Conservation (phyloP, 495 filamentous ascomycete species). For the Xylaria sp. region DNA sequence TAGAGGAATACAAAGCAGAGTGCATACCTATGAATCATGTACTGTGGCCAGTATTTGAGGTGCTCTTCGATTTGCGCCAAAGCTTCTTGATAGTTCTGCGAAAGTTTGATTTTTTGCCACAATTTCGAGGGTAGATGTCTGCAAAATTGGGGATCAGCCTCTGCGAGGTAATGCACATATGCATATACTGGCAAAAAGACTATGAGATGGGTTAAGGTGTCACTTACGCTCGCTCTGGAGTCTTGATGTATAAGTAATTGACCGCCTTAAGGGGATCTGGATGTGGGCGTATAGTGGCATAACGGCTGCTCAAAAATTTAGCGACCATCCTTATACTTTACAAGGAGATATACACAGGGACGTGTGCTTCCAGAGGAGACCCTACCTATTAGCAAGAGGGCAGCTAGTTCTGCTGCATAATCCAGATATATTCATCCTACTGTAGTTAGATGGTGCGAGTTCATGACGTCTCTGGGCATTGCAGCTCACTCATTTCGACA, state of each 20-base stretch:
- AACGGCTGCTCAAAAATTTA: slow-evolving; percentile 65
- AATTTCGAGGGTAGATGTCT: slow-evolving; percentile 88
- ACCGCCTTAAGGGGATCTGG: slow-evolving; percentile 70
- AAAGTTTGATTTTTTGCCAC: slow-evolving; percentile 94
- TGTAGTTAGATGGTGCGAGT: neutral
- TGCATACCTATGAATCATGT: slow-evolving; percentile 81
- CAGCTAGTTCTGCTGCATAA: slow-evolving; percentile 95
- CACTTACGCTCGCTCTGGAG: slow-evolving; percentile 53
- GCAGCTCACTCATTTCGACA: slow-evolving; percentile 85
- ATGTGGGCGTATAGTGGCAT: slow-evolving; percentile 89
- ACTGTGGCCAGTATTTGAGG: slow-evolving; percentile 96
- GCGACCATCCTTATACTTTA: neutral
- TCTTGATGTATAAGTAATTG: slow-evolving; percentile 98
- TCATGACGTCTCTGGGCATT: slow-evolving; percentile 33
- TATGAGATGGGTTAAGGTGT: neutral
- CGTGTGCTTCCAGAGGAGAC: neutral
- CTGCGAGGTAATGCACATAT: neutral
- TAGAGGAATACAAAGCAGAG: neutral
- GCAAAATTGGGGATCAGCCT: slow-evolving; percentile 13
- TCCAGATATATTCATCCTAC: slow-evolving; percentile 71
- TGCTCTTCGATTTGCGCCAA: slow-evolving; percentile 86
- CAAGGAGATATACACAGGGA: neutral
- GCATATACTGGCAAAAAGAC: too few relatives aligned
- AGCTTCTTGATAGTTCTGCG: slow-evolving; percentile 87
- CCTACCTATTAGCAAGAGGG: slow-evolving; percentile 77